Evolutionary conservation across 495 filamentous ascomycete genomes (phyloP).

Genomic region (Penicillium canescens): DNA sequence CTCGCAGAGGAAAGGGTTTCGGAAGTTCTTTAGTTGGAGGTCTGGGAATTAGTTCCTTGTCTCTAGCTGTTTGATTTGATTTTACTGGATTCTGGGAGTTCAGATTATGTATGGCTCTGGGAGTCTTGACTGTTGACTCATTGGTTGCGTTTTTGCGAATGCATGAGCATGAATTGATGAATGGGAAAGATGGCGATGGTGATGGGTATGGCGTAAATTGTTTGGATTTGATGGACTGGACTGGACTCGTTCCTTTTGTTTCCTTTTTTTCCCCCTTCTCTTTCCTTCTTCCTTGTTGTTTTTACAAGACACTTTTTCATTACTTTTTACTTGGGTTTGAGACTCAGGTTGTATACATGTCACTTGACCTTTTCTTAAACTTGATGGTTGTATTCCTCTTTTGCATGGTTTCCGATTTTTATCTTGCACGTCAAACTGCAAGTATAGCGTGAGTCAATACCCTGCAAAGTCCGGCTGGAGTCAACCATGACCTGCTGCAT

Average conservation of each 20-base stretch:
- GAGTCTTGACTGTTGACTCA: background rate
- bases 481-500: no score
- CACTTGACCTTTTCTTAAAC: background rate
- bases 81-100: background rate
- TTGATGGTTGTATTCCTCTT: background rate
- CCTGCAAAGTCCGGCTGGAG: no score
- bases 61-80: background rate
- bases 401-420: background rate
- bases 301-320: slow-evolving; percentile 6
- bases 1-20: slow-evolving; percentile 18
- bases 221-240: slow-evolving; percentile 1
- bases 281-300: slow-evolving; percentile 12
- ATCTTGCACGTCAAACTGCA: background rate
- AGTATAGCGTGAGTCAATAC: no score
- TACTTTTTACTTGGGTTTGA: slow-evolving; percentile 4
- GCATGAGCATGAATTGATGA: background rate
- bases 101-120: background rate
- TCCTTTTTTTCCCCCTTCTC: slow-evolving; percentile 11
- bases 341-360: slow-evolving; percentile 14
- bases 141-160: no score
- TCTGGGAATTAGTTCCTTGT: slow-evolving; percentile 11
- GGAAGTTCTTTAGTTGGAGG: slow-evolving; percentile 30
- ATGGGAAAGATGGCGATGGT: background rate
- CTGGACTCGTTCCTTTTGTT: background rate
- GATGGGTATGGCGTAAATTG: background rate